Base-by-base conservation (phyloP, 2,329 filamentous ascomycete genomes). In the Coniella vitis region DNA sequence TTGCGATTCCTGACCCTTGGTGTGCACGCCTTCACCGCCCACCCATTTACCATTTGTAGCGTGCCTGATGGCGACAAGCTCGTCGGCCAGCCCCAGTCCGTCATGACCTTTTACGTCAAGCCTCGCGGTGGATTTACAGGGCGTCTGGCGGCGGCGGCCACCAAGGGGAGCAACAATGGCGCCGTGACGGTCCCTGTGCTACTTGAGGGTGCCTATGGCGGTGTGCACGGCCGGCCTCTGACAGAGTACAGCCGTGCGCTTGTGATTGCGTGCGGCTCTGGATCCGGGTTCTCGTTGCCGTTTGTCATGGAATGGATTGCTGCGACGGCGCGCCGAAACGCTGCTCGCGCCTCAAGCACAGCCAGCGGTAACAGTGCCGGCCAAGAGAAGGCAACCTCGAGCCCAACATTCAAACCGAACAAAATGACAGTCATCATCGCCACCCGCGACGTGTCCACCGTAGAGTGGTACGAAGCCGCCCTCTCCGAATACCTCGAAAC, bases 401-500 rank as follows among this genome's bases (percentile, higher is more conserved):
- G 7, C 9, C 9, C 37, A 14, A 14, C 20, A 7, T 2, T 22
- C 8, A 40, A 21, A 16, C 29, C 29, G 7, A 35, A 25, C 20
- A 48, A 41, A 14, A 40, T 51, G 32, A 51, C 39, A 14, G 17
- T 51, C 14, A 29, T 51, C 32, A 34, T 51, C 12, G 47, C 42
- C 3, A 49, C 49, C 14, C 44, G 49, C 20, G 63, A 43, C 29
- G 20, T 25, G 12, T 34, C 12, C 7, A 48, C 22, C 8, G 16
- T 44, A 13, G 19, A 48, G 20, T 48, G 47, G 47, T 48, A 43
- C 22, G 47, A 43, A 22, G 39, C 34, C n/a, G 47, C 39, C 19
- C 16, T 48, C n/a, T 13, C 52, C 1, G 54, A 58, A 3, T 60
- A 58, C 17, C 21, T 61, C 5, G 55, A 56, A 16, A 52, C 54